Base-by-base conservation (phyloP, 2,329 filamentous ascomycete genomes). In the Cytospora piceae region DNA sequence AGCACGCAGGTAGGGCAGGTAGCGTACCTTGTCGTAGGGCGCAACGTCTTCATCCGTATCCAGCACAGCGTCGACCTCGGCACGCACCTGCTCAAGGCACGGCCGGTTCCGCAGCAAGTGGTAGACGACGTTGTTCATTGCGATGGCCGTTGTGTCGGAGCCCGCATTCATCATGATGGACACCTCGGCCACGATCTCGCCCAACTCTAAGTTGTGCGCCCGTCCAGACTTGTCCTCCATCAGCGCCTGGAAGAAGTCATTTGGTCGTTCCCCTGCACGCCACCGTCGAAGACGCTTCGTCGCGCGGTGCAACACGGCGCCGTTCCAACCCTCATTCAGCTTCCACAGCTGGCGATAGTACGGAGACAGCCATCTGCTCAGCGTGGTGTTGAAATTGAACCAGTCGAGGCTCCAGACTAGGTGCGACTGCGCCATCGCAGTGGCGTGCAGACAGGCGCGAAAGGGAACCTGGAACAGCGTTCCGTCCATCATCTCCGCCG, bases 141-240 rank as follows among this genome's bases (percentile, higher is more conserved):
- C 77, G 71, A 77, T 77, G 15, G 74, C 73, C 1, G 83, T 85
- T 0, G 83, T 86, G 24, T 80, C 82, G 3, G 76, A 79, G 7
- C 83, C 83, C 1, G 83, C 84, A 68, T 78, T 79, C 69, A 80
- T 80, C 78, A 86, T 86, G 71, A 81, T 84, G 54, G 73, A 77
- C 29, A 85, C 76, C 70, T 88, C 85, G 15, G 85, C 83, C 0
- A 85, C 79, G 9, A 87, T 82, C 72, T 88, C 85, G 29, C 85
- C 85, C 79, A 79, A 85, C 66, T 86, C 82, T 1, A 87, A 79
- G 46, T 79, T 73, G 46, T 76, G 75, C 1, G 78, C 73, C 4
- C 73, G 72, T 20, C 75, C 80, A 22, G 78, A 75, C 61, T 77
- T 80, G 58, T 80, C 76, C 12, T 81, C 81, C 82, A 88, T 84